Conservation (phyloP, 1,139 yeast species). For the Arxiozyma bovina region DNA sequence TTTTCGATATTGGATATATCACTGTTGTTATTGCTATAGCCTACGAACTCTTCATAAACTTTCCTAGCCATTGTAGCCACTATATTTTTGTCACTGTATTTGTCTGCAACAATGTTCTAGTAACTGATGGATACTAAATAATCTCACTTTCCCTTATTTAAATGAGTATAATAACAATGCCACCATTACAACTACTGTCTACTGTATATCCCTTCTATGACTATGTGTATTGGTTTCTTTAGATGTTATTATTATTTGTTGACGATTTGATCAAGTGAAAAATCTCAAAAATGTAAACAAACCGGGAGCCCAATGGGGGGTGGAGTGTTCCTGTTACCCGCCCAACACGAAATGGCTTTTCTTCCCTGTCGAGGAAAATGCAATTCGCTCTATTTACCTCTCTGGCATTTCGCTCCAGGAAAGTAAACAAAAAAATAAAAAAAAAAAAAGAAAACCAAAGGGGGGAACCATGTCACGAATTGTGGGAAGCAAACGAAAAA, state of each 20-base stretch:
- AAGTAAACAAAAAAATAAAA: neutral
- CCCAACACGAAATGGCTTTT: constrained; percentile 2
- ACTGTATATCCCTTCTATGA: no score
- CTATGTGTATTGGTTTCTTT: no score
- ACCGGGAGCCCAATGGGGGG: neutral
- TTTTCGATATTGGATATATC: neutral
- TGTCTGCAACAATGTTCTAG: no score
- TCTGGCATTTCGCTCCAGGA: neutral
- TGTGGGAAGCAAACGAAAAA: no score
- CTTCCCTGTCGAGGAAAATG: no score
- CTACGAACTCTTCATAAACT: neutral
- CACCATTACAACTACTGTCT: no score
- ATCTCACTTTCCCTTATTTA: neutral
- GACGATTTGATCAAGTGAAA: neutral
- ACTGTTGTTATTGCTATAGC: neutral
- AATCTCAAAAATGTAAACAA: constrained; percentile 1
- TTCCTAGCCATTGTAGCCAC: neutral
- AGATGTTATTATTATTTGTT: no score
- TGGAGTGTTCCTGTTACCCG: constrained; percentile 3
- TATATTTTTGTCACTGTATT: neutral
- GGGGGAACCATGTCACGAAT: no score
- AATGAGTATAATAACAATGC: no score
- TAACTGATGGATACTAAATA: neutral
- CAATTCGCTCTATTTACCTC: no score
- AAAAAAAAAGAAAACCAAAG: no score